Evolutionary conservation across 208 protist genomes (phyloP).

Genomic region (Wallacemonas sp.): DNA sequence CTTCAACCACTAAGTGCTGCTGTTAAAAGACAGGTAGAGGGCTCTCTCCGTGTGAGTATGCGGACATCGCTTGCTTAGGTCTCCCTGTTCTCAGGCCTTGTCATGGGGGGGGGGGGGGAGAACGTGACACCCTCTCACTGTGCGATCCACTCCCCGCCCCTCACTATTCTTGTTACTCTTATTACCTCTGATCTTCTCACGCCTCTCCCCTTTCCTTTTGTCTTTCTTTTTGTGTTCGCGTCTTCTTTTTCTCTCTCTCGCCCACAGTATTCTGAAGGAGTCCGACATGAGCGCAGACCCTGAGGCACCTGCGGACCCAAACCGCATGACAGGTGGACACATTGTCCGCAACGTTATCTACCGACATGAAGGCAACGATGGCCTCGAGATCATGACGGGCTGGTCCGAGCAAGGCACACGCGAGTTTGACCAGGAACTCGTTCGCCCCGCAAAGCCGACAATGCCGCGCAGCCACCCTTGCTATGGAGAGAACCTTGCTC

Average conservation of each 20-base stretch:
- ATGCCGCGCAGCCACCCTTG: constrained; percentile 59
- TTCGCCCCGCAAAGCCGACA: constrained; percentile 41
- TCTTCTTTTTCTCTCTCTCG: constrained; percentile 13
- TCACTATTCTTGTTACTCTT: not conserved
- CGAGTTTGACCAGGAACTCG: constrained; percentile 70
- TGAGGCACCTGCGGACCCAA: constrained; percentile 54
- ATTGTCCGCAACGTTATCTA: constrained; percentile 87
- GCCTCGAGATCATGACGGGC: constrained; percentile 71
- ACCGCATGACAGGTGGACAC: constrained; percentile 62
- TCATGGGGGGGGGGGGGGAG: no score
- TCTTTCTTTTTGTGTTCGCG: constrained; percentile 6
- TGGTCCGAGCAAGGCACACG: constrained; percentile 69
- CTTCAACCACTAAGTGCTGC: no score
- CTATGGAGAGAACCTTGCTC: constrained; percentile 37
- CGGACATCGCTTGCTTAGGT: no score
- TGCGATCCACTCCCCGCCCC: no score
- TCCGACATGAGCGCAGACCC: constrained; percentile 70
- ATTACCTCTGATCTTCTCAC: not conserved
- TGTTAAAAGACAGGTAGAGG: no score
- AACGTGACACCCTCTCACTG: no score
- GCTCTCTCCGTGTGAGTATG: no score
- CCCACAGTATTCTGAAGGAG: no score
- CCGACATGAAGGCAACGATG: constrained; percentile 41
- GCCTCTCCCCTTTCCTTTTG: no score
- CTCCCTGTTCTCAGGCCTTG: no score